phyloP scores from a whole-genome alignment of 768 basidiomycete species.

The Podaxis mareebaensis region DNA sequence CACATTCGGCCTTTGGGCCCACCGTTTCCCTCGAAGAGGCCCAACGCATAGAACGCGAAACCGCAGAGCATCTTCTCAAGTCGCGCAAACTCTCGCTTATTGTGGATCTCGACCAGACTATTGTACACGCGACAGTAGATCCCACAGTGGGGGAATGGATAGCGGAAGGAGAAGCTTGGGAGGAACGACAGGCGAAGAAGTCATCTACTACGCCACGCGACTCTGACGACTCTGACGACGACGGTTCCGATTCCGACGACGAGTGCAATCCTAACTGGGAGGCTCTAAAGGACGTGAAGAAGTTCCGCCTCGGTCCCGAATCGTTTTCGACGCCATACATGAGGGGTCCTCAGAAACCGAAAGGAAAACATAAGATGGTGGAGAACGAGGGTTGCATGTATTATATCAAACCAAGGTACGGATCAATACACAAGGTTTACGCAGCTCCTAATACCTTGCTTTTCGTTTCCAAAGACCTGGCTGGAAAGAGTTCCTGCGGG shows the following conservation, averaged over 20 bases:
- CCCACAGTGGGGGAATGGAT: constrained; percentile 99
- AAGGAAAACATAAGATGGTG: constrained; percentile 63
- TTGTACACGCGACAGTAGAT: constrained; percentile 98
- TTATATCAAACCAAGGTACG: constrained; percentile 96
- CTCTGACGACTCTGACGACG: constrained; percentile 41
- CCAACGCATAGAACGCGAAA: constrained; percentile 81
- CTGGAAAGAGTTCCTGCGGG: constrained; percentile 74
- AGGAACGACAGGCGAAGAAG: constrained; percentile 53
- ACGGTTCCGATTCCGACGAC: constrained; percentile 46
- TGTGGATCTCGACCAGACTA: constrained; percentile 98
- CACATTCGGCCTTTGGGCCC: constrained; percentile 88
- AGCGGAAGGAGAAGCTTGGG: constrained; percentile 79
- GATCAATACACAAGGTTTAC: constrained; percentile 17
- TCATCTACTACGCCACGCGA: constrained; percentile 30
- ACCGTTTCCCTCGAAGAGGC: constrained; percentile 94
- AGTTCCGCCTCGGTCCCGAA: constrained; percentile 88
- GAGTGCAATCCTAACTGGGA: constrained; percentile 92
- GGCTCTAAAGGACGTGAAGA: constrained; percentile 86
- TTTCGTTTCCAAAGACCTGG: constrained; percentile 58
- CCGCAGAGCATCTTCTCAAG: constrained; percentile 74
- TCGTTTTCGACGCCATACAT: constrained; percentile 46
- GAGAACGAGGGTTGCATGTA: constrained; percentile 90
- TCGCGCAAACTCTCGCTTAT: constrained; percentile 87
- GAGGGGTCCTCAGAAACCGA: constrained; percentile 39
- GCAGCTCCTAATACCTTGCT: constrained; percentile 13